These are phyloP conservation scores for Penicillium sp. DNA, from an alignment of 2,329 filamentous ascomycete genomes.

Conservation along the genomic window DNA sequence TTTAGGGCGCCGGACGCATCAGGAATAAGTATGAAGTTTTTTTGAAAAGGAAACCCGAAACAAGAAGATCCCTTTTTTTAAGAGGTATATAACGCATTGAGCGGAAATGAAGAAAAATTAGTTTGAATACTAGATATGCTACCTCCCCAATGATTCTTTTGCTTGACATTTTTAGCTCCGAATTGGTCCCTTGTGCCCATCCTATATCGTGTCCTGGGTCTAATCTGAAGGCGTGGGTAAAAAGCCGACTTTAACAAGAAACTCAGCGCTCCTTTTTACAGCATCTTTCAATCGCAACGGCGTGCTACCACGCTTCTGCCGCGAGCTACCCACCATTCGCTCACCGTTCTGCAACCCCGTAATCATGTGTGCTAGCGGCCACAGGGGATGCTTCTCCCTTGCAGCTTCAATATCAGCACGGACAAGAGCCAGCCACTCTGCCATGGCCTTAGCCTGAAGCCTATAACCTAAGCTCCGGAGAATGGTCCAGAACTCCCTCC, in stretches of 20 bases:
- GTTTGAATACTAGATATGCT: background rate
- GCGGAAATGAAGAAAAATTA: background rate
- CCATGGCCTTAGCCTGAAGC: constrained; percentile 8
- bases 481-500: constrained; percentile 17
- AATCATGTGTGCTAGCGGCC: constrained; percentile 2
- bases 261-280: constrained; percentile 12
- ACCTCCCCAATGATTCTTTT: background rate
- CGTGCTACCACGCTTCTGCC: background rate
- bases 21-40: constrained; percentile 12
- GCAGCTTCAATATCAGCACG: background rate
- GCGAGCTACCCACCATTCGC: constrained; percentile 4
- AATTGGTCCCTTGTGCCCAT: background rate
- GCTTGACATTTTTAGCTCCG: background rate
- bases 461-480: constrained; percentile 6
- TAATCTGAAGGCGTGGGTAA: background rate
- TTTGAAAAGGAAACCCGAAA: background rate
- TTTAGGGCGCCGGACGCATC: constrained; percentile 33
- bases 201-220: background rate
- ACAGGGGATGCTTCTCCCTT: background rate
- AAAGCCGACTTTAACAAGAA: constrained; percentile 13
- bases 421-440: background rate
- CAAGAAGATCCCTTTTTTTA: too few species aligned
- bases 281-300: constrained; percentile 14
- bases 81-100: background rate
- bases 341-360: background rate